Conservation (phyloP, 352 stramenopile genomes). For the Chrysophaeum taylorii region DNA sequence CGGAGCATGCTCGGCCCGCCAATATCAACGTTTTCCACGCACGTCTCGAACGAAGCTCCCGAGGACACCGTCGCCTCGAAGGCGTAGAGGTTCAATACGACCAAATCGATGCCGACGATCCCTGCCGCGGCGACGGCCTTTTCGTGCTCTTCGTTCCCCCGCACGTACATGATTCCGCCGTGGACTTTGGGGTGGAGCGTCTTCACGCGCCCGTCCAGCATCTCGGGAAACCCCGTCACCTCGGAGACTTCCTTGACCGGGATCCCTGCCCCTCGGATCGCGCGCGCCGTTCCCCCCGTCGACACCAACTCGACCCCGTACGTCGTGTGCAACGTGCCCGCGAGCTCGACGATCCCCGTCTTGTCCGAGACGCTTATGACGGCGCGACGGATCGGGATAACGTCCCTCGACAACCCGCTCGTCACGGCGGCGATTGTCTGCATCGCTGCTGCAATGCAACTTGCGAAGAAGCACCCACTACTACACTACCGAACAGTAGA, state of each 20-base stretch:
- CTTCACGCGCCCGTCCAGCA: conserved; percentile 98
- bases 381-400: conserved; percentile 84
- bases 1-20: conserved; percentile 96
- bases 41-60: conserved; percentile 86
- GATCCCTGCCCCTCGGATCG: conserved; percentile 82
- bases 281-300: conserved; percentile 94
- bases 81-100: conserved; percentile 98
- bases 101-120: conserved; percentile 95
- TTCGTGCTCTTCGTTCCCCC: conserved; percentile 91
- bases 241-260: conserved; percentile 90
- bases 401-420: too few relatives aligned
- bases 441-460: too few relatives aligned
- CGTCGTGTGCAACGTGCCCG: conserved; percentile 64
- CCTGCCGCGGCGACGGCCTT: conserved; percentile 82
- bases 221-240: conserved; percentile 93
- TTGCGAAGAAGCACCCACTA: too few relatives aligned
- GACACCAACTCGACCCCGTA: conserved; percentile 90
- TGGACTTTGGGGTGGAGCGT: conserved; percentile 99
- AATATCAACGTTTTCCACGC: conserved; percentile 99
- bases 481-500: too few relatives aligned
- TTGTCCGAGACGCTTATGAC: conserved; percentile 99
- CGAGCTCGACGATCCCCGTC: conserved; percentile 90
- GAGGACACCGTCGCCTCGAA: conserved; percentile 92
- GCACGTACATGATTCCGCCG: conserved; percentile 90
- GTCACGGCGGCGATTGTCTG: too few relatives aligned